Conservation (phyloP, 2,329 filamentous ascomycete genomes). For the Niveomyces coronatus region DNA sequence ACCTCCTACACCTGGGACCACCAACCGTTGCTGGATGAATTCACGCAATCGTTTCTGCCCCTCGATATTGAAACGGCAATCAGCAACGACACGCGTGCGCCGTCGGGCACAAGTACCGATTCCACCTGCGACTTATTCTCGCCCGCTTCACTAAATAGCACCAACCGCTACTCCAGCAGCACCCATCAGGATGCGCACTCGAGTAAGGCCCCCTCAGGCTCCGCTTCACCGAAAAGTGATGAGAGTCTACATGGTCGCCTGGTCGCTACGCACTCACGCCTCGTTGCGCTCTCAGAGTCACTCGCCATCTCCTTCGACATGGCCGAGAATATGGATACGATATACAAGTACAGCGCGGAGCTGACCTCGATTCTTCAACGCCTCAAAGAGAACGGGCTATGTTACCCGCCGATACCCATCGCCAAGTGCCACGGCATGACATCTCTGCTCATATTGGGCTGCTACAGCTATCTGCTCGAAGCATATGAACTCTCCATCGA, state of each 20-base stretch:
- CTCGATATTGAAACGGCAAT: not conserved
- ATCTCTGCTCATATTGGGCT: not conserved
- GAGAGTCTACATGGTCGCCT: not conserved
- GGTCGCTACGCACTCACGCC: not conserved
- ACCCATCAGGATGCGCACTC: not conserved
- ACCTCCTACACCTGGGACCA: not conserved
- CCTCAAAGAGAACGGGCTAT: not conserved
- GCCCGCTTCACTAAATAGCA: not conserved
- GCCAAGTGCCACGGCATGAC: conserved; percentile 3
- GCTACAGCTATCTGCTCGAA: not conserved
- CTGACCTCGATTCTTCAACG: not conserved
- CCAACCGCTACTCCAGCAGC: not conserved
- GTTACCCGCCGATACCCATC: not conserved
- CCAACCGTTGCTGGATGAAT: not conserved
- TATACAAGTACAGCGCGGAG: not conserved
- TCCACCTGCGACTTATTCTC: not conserved
- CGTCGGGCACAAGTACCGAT: not conserved
- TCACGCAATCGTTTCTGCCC: not conserved
- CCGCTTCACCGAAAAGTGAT: not conserved
- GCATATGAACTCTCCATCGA: not conserved
- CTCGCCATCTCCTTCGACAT: not conserved
- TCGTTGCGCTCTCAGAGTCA: not conserved
- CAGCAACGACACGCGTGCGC: not conserved
- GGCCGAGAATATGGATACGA: not conserved
- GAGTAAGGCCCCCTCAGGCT: not conserved